Base-by-base conservation (phyloP, 1,139 yeast species). In the Hansenula lynferdii region DNA sequence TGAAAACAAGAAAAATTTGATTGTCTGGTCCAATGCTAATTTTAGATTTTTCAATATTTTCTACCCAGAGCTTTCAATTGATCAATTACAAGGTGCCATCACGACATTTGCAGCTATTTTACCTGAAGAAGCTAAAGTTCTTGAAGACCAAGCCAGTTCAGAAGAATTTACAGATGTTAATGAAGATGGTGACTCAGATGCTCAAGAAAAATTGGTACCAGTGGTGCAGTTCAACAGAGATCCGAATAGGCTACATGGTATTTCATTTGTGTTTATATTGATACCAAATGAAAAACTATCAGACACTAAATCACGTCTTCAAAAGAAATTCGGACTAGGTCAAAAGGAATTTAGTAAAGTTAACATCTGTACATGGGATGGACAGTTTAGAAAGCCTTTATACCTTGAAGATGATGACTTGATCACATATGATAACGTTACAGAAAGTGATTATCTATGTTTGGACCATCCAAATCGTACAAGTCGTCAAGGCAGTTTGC, bases 401-500 rank as follows among this genome's bases (percentile, higher is more conserved):
- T 64, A 77, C 37, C 56, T 73, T 17, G 78, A 72, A 10, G 77
- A 77, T 41, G 73, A 75, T 20, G 73, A 68, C 18, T 51, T 75
- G 33, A 65, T 71, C 12, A 63, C 89, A 23, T 84, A 67, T 57
- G 78, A 80, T 38, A 73, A 73, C 38, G 60, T 83, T 43, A 66
- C 70, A 12, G 69, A 68, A 22, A 64, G 68, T 28, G 76, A 72
- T 43, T 69, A 69, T 24, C 65, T 92, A 41, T 95, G 90, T 18
- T 68, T 92, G 57, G 96, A 92, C 55, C 96, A 86, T 56, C 86
- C 92, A 8, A 96, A 87, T 59, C 75, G 94, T 44, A 51, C 64
- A 12, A 58, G 64, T 36, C 61, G 66, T 23, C 60, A 59, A 31
- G 55, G 56, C 23, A 49, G 56, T 4, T 56, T 51, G 30, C 62